Evolutionary conservation across 768 basidiomycete species (phyloP).

Genomic region (Leccinum truebloodii): DNA sequence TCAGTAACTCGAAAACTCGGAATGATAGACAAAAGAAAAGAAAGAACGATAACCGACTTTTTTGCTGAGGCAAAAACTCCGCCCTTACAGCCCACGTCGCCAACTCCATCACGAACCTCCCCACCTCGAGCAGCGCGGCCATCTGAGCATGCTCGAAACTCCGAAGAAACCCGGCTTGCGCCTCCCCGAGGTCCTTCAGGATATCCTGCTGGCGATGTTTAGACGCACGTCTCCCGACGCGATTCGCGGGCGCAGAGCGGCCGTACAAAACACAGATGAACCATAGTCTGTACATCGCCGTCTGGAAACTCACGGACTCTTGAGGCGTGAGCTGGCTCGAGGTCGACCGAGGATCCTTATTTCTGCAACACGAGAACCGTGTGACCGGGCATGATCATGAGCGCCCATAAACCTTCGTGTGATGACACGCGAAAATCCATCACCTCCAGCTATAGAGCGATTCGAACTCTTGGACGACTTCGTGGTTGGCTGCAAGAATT

Average conservation of each 20-base stretch:
- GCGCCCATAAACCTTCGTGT: neutral
- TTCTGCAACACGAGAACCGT: constrained; percentile 22
- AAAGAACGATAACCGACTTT: neutral
- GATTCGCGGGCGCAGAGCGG: neutral
- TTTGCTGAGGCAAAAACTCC: neutral
- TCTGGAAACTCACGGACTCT: neutral
- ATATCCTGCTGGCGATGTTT: neutral
- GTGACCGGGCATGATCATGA: constrained; percentile 6
- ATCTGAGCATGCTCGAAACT: neutral
- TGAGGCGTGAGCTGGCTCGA: neutral
- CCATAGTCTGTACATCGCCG: neutral
- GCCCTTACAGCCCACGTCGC: neutral
- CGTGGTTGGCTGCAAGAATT: constrained; percentile 16
- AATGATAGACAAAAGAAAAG: neutral
- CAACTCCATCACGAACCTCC: neutral
- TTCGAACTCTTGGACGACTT: constrained; percentile 16
- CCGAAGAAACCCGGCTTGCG: neutral
- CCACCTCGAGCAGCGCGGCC: neutral
- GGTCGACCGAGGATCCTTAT: constrained; percentile 36
- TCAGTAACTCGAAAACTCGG: neutral
- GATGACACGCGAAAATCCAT: neutral
- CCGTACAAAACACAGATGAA: neutral
- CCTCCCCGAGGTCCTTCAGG: neutral
- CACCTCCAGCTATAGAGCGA: constrained; percentile 26
- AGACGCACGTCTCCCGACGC: neutral